phyloP scores from a whole-genome alignment of 2,329 filamentous ascomycete genomes.

The Teratosphaeria viscida region DNA sequence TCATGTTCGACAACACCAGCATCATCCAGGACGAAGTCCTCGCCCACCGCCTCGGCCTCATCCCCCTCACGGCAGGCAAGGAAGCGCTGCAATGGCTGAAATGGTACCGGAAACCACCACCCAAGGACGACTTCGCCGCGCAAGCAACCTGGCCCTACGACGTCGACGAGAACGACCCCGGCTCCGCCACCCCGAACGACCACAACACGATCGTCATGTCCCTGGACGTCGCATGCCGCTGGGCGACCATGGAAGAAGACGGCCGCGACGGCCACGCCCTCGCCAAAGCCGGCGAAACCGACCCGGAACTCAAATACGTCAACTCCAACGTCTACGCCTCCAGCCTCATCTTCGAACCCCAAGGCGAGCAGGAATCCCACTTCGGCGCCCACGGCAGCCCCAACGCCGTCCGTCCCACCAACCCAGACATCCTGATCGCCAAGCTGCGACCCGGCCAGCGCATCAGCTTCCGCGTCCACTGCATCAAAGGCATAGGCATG shows the following conservation, averaged over 20 bases:
- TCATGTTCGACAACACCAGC: slow-evolving; percentile 90
- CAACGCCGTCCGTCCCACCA: slow-evolving; percentile 62
- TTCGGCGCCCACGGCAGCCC: slow-evolving; percentile 41
- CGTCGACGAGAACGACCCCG: slow-evolving; percentile 28
- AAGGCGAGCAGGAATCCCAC: slow-evolving; percentile 56
- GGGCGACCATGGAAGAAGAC: slow-evolving; percentile 44
- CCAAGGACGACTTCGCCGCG: slow-evolving; percentile 44
- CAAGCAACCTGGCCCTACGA: slow-evolving; percentile 26
- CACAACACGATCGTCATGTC: slow-evolving; percentile 78
- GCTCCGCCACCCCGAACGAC: slow-evolving; percentile 49
- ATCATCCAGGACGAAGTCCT: slow-evolving; percentile 98
- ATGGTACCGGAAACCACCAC: slow-evolving; percentile 64
- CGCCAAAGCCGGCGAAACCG: slow-evolving; percentile 60
- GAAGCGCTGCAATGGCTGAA: slow-evolving; percentile 71
- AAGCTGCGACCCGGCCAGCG: slow-evolving; percentile 87
- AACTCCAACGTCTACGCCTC: slow-evolving; percentile 56
- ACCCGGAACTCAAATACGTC: slow-evolving; percentile 75
- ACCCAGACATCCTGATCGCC: slow-evolving; percentile 87
- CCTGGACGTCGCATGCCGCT: slow-evolving; percentile 69
- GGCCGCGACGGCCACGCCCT: slow-evolving; percentile 37
- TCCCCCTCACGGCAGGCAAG: slow-evolving; percentile 73
- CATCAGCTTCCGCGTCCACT: slow-evolving; percentile 80
- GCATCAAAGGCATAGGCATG: slow-evolving; percentile 84
- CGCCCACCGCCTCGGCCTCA: slow-evolving; percentile 76
- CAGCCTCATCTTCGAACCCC: slow-evolving; percentile 60